Percentiles rank a stretch among this genome's conserved stretches.
Evolutionary conservation across 768 basidiomycete species (phyloP).

Genomic region (Mycena olivaceomarginata): DNA sequence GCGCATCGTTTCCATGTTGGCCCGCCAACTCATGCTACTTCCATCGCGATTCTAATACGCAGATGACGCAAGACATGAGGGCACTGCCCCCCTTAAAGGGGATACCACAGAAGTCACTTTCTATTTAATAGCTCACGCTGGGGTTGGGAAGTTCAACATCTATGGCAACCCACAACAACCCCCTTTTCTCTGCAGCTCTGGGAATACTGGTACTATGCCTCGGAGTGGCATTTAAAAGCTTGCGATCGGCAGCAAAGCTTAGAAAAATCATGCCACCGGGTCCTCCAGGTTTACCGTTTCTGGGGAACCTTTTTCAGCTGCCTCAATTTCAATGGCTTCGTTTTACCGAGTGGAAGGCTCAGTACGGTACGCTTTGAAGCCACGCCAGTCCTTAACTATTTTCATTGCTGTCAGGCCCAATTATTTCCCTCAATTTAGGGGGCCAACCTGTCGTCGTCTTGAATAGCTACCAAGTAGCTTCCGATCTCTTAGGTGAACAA

Average conservation of each 20-base stretch:
- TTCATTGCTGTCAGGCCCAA: constrained; percentile 8
- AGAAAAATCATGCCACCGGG: constrained; percentile 3
- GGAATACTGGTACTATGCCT: background rate
- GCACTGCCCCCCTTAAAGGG: no score
- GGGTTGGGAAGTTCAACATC: background rate
- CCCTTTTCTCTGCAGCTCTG: background rate
- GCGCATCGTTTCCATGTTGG: no score
- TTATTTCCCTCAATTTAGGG: background rate
- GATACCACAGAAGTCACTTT: no score
- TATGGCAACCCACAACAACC: background rate
- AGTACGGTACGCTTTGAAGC: background rate
- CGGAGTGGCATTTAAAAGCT: background rate
- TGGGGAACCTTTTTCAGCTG: constrained; percentile 16
- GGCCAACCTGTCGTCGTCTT: constrained; percentile 21
- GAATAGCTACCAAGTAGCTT: background rate
- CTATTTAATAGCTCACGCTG: no score
- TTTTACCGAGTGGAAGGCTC: constrained; percentile 13
- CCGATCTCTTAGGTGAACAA: constrained; percentile 8
- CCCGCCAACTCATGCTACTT: no score
- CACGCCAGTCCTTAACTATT: background rate
- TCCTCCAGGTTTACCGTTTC: constrained; percentile 13
- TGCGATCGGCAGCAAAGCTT: background rate
- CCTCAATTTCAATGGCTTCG: constrained; percentile 14
- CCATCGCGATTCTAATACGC: no score
- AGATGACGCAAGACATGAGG: no score